phyloP scores from a whole-genome alignment of 345 rosid species.

The Alliaria petiolata region DNA sequence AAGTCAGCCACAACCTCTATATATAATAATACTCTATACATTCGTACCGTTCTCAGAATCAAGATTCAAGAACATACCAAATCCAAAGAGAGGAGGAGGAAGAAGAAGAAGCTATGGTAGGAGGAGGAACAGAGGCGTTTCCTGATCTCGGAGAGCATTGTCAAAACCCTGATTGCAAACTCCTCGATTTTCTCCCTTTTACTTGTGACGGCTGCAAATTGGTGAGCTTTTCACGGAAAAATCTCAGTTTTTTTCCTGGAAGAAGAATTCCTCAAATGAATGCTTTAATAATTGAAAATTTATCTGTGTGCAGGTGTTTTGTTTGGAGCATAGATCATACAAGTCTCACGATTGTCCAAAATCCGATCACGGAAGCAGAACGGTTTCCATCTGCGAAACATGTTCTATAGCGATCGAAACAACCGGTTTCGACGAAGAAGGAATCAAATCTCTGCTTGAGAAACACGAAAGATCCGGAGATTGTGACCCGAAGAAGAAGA shows the following conservation, averaged over 20 bases:
- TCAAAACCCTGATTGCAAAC: conserved; percentile 64
- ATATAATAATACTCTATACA: not conserved
- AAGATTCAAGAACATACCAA: conserved; percentile 6
- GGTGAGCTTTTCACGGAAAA: conserved; percentile 31
- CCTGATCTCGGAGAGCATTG: conserved; percentile 78
- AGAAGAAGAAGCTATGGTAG: conserved; percentile 24
- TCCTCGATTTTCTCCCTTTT: conserved; percentile 86
- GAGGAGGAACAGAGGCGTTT: conserved; percentile 90
- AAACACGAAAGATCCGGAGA: conserved; percentile 54
- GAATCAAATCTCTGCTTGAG: conserved; percentile 46
- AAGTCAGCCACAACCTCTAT: conserved; percentile 35
- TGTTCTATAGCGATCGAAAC: conserved; percentile 67
- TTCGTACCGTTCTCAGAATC: not conserved
- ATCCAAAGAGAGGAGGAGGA: not conserved
- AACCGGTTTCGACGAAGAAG: conserved; percentile 40
- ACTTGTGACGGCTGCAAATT: conserved; percentile 60
- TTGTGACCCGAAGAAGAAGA: conserved; percentile 66
- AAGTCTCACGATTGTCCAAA: conserved; percentile 68
- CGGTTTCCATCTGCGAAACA: conserved; percentile 60
- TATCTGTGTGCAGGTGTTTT: conserved; percentile 46
- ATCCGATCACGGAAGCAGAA: conserved; percentile 55
- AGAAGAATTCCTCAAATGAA: not conserved
- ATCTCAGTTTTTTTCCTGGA: not conserved
- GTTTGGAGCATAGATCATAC: conserved; percentile 67
- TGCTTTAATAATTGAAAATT: not conserved